These are phyloP conservation scores for Rosa rugosa DNA, from an alignment of 306 rosid species.

Conservation along the genomic window DNA sequence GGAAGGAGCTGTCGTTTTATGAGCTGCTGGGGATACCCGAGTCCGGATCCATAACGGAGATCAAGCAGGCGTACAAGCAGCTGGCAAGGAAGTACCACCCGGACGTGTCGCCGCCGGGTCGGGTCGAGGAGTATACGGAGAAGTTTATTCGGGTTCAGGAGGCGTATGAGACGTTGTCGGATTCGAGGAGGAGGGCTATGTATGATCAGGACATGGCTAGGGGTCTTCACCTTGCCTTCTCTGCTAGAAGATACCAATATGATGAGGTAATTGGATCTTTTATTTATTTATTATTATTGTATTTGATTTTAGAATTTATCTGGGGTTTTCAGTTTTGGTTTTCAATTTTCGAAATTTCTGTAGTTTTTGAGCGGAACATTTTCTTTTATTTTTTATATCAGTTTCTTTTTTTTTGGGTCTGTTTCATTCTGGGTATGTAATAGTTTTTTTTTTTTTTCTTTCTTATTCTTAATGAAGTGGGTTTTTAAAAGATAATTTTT, in stretches of 20 bases:
- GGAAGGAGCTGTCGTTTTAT: slow-evolving; percentile 47
- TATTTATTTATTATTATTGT: not conserved
- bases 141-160: slow-evolving; percentile 78
- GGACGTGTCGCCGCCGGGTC: slow-evolving; percentile 88
- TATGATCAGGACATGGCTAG: slow-evolving; percentile 74
- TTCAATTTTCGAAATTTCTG: not conserved
- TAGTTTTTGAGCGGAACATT: not conserved
- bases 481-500: not conserved
- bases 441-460: too few species aligned
- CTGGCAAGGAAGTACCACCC: slow-evolving; percentile 86
- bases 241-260: slow-evolving; percentile 43
- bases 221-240: slow-evolving; percentile 74
- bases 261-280: slow-evolving; percentile 40
- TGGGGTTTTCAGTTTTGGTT: not conserved
- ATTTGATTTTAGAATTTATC: not conserved
- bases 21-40: slow-evolving; percentile 70
- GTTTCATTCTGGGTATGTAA: not conserved
- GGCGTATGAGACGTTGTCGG: slow-evolving; percentile 87
- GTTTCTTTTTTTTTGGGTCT: not conserved
- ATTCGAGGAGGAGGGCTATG: slow-evolving; percentile 59
- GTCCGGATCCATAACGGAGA: slow-evolving; percentile 63
- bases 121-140: slow-evolving; percentile 72
- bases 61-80: slow-evolving; percentile 85
- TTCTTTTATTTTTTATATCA: too few species aligned
- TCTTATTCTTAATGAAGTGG: not conserved